A percentile compares a stretch with the other conserved stretches of the same genome.
Conservation (phyloP, 768 basidiomycete species). For the Rhodosporidiobolus odoratus region DNA sequence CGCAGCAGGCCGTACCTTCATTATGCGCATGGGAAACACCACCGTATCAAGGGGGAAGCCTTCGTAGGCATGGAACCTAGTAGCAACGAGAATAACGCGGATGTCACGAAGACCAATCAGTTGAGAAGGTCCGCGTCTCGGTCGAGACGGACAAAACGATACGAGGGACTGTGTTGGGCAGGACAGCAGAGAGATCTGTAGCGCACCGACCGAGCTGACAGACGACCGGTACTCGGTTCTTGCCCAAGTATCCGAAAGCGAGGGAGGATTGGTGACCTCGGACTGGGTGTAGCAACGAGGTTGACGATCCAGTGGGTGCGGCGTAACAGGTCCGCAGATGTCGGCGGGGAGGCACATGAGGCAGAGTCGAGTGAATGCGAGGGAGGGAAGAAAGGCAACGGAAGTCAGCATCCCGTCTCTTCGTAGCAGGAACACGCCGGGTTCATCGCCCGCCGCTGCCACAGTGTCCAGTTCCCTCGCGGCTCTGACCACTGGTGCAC, state of each 20-base stretch:
- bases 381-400: not conserved
- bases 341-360: too few species aligned
- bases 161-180: not conserved
- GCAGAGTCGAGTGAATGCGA: conserved; percentile 1
- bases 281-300: conserved; percentile 52
- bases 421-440: too few species aligned
- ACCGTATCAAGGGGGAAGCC: conserved; percentile 54
- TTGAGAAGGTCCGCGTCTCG: too few species aligned
- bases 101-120: too few species aligned
- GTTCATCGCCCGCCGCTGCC: too few species aligned
- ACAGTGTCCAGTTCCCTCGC: too few species aligned
- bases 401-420: too few species aligned
- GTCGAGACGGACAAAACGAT: not conserved
- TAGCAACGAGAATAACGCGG: not conserved
- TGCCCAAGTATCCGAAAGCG: conserved; percentile 72
- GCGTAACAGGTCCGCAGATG: too few species aligned
- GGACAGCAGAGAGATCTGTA: not conserved
- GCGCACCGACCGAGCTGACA: conserved; percentile 79
- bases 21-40: conserved; percentile 27
- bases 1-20: too few species aligned
- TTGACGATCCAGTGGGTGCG: too few species aligned
- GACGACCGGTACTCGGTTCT: conserved; percentile 68
- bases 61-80: conserved; percentile 56
- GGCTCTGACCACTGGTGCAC: too few species aligned
- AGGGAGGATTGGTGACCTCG: conserved; percentile 73